Evolutionary conservation across 1,139 yeast genomes (phyloP).

Genomic region (Hyphopichia fennica): DNA sequence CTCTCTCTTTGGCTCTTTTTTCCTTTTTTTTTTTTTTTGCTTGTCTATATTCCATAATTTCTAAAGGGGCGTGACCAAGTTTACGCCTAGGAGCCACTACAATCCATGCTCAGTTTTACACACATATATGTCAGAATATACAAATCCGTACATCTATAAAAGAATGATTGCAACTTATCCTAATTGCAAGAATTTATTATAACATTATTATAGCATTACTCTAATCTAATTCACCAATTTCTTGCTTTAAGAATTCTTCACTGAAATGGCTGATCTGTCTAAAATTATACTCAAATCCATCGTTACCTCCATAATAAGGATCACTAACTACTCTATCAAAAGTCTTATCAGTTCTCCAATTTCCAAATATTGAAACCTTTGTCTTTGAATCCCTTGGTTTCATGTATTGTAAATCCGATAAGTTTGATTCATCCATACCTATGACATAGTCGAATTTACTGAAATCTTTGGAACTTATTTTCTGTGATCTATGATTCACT

Average conservation of each 20-base stretch:
- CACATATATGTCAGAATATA: not conserved
- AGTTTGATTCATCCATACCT: conserved; percentile 80
- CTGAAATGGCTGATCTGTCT: conserved; percentile 73
- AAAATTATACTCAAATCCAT: conserved; percentile 80
- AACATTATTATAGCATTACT: not conserved
- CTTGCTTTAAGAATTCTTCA: conserved; percentile 58
- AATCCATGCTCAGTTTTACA: conserved; percentile 3
- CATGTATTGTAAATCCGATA: conserved; percentile 56
- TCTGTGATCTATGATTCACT: conserved; percentile 74
- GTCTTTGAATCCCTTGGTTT: conserved; percentile 58
- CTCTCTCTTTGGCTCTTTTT: not conserved
- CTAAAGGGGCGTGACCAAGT: not conserved
- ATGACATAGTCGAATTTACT: conserved; percentile 74
- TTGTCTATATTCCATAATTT: not conserved
- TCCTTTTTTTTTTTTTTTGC: not conserved
- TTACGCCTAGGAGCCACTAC: not conserved
- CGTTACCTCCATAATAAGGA: conserved; percentile 87
- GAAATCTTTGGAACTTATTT: conserved; percentile 59
- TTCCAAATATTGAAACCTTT: conserved; percentile 68
- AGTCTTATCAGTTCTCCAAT: conserved; percentile 57
- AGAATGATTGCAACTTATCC: too few species aligned
- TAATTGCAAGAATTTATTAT: too few species aligned
- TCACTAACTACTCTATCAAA: conserved; percentile 69
- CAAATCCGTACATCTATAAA: too few species aligned
- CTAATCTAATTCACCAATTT: conserved; percentile 25